Evolutionary conservation across 2,329 filamentous ascomycete genomes (phyloP), one percentile per base, ranked within the genome.

Genomic region (Hymenoscyphus occultus): DNA sequence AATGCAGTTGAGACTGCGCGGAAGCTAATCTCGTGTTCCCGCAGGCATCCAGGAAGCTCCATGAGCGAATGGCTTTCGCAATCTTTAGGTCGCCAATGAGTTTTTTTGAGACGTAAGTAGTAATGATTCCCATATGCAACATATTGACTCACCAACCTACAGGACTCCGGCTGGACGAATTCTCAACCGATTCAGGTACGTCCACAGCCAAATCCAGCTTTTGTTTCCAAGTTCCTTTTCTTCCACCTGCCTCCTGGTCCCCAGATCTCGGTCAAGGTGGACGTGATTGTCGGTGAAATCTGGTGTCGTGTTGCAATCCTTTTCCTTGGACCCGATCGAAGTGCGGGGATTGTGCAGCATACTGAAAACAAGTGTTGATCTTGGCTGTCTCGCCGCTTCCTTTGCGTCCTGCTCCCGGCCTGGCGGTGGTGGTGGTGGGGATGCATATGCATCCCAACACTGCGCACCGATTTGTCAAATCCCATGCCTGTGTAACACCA

Each of bases 61-160:
- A 99, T 76, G 95, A 98, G 79, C 86, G 92, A 69, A 98, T 99
- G 95, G 94, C 94, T 56, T 95, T 90, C 73, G 93, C 95, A 19
- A 97, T 98, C 72, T 99, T 99, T 84, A 86, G 95, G 71, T 96
- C 93, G 45, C 96, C 95, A 63, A 99, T 99, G 95, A 95, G 88
- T 72, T 99, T 99, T 80, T 99, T 99, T 72, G 96, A 99, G 77
- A 97, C 93, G 72, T 74, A 57, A 67, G 71, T 69, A 7, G 16
- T 28, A 5, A 54, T 54, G 48, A 19, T 22, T 54, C 7, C 19
- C 22, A 12, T 54, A 22, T 54, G 48, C 22, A 54, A 28, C 48
- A 54, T 54, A 54, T 54, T 54, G 19, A 28, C 48, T 54, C 31
- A 54, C 48, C 48, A 22, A 54, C 48, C 48, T 19, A 16, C 51